phyloP scores from a whole-genome alignment of 345 rosid genomes.

The Carallia brachiata region DNA sequence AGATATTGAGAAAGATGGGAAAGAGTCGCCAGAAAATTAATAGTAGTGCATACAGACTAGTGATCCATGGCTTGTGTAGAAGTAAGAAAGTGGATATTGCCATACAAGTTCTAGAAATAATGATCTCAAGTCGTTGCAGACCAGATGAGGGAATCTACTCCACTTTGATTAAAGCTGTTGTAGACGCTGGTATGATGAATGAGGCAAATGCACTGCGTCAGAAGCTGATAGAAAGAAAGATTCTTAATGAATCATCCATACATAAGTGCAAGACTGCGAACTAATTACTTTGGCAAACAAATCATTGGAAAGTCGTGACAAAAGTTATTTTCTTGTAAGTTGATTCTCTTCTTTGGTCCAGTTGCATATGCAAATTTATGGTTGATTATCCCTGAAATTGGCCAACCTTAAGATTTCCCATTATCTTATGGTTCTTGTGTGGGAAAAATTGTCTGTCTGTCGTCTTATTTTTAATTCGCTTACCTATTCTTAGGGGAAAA shows the following conservation, averaged over 20 bases:
- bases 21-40: conserved; percentile 47
- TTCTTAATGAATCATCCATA: conserved; percentile 15
- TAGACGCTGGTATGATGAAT: conserved; percentile 57
- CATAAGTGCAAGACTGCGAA: neutral
- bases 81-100: conserved; percentile 60
- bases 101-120: conserved; percentile 59
- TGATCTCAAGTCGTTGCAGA: conserved; percentile 50
- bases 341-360: neutral
- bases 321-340: neutral
- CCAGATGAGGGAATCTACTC: conserved; percentile 49
- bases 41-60: conserved; percentile 44
- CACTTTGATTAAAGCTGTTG: conserved; percentile 43
- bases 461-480: no score
- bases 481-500: no score
- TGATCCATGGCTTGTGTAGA: conserved; percentile 59
- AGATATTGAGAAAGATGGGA: conserved; percentile 53
- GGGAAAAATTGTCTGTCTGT: no score
- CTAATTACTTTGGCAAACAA: neutral
- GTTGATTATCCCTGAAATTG: no score
- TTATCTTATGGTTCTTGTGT: no score
- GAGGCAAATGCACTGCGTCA: conserved; percentile 56
- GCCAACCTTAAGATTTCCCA: no score
- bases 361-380: neutral
- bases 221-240: conserved; percentile 45
- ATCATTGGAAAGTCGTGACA: neutral